Conservation (phyloP, 2,329 filamentous ascomycete species). For the Ophiognomonia clavigignenti-juglandacearum region DNA sequence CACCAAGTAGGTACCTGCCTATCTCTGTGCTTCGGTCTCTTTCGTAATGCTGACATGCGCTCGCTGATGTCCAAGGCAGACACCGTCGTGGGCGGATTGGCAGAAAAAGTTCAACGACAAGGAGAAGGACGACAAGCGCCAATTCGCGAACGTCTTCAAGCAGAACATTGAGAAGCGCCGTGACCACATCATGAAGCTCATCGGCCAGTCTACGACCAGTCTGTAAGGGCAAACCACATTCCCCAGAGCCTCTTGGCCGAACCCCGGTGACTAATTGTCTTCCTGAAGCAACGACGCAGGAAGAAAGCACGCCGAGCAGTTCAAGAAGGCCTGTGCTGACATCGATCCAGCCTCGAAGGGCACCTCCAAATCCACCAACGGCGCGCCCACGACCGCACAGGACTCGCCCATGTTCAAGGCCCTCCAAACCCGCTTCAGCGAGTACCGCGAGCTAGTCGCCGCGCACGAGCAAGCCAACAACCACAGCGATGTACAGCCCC, state of each 20-base stretch:
- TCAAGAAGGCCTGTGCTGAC: neutral
- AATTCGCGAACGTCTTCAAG: slow-evolving; percentile 18
- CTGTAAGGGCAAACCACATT: slow-evolving; percentile 22
- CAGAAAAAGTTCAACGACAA: slow-evolving; percentile 18
- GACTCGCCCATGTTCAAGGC: slow-evolving; percentile 22
- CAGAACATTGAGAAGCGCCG: slow-evolving; percentile 8
- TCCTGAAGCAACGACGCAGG: neutral
- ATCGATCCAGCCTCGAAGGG: neutral
- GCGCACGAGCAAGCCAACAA: slow-evolving; percentile 25
- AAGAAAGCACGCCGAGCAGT: slow-evolving; percentile 8
- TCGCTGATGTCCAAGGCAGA: slow-evolving; percentile 1
- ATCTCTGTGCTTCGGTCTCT: neutral
- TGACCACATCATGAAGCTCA: slow-evolving; percentile 18
- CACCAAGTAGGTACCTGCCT: neutral
- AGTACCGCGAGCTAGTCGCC: slow-evolving; percentile 23
- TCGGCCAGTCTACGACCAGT: slow-evolving; percentile 21
- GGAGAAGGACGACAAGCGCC: slow-evolving; percentile 17
- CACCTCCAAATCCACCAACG: neutral
- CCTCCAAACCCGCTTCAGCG: slow-evolving; percentile 18
- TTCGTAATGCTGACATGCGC: neutral
- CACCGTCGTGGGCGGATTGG: slow-evolving; percentile 11
- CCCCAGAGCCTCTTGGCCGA: neutral
- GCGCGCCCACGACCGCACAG: neutral
- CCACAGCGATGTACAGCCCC: slow-evolving; percentile 19
- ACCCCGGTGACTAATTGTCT: neutral